phyloP scores from a whole-genome alignment of 345 rosid genomes.

The Salix koriyanagi region DNA sequence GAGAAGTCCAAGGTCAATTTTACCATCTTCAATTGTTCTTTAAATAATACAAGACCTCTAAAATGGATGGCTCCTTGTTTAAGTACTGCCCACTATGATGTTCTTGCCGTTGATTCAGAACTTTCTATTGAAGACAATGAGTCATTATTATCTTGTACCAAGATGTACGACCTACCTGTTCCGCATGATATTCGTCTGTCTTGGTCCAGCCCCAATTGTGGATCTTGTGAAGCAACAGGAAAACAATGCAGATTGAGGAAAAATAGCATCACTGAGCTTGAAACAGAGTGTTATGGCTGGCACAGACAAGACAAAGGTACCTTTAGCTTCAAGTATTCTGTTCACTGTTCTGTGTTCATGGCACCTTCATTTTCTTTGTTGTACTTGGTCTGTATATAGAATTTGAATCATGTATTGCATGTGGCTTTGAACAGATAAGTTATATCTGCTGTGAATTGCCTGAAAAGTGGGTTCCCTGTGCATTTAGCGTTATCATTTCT shows the following conservation, averaged over 20 bases:
- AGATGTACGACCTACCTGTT: neutral
- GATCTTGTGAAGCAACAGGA: neutral
- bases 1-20: neutral
- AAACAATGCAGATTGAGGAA: neutral
- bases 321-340: no score
- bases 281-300: neutral
- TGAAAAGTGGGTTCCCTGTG: neutral
- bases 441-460: no score
- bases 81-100: neutral
- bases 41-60: neutral
- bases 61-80: no score
- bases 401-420: no score
- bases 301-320: neutral
- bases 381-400: no score
- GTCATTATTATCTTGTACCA: no score
- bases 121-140: no score
- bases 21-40: constrained; percentile 12
- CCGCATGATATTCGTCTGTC: neutral
- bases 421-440: no score
- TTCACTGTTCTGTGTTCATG: neutral
- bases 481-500: neutral
- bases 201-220: neutral
- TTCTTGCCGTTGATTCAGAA: neutral
- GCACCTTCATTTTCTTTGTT: no score
- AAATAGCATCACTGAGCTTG: neutral